Evolutionary conservation across 768 basidiomycete species (phyloP).

Genomic region (Neoboletus brunneissimus): DNA sequence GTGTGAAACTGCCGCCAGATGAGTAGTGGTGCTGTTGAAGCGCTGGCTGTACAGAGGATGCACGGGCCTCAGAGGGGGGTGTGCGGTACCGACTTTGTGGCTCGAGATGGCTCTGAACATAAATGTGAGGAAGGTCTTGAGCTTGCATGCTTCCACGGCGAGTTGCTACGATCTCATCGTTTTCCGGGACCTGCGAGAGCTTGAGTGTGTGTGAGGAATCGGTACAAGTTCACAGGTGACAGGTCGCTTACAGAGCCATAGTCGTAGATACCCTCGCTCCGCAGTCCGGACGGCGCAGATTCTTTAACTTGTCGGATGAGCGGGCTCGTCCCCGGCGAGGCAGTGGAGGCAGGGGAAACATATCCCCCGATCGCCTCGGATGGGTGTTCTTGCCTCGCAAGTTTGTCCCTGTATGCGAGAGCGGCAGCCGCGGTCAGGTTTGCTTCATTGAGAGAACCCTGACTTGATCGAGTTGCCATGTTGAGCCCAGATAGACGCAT

Average conservation of each 20-base stretch:
- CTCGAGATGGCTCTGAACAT: conserved; percentile 18
- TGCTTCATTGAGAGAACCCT: conserved; percentile 32
- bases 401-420: conserved; percentile 26
- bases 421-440: conserved; percentile 21
- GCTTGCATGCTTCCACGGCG: conserved; percentile 30
- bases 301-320: conserved; percentile 27
- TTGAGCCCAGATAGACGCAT: conserved; percentile 31
- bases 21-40: conserved; percentile 21
- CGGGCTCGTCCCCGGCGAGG: conserved; percentile 40
- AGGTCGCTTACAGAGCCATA: conserved; percentile 23
- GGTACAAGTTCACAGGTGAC: not conserved
- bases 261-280: conserved; percentile 27
- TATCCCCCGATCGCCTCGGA: conserved; percentile 32
- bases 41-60: conserved; percentile 15
- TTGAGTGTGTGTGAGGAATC: not conserved
- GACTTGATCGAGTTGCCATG: conserved; percentile 32
- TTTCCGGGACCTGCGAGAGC: conserved; percentile 25
- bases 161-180: conserved; percentile 17
- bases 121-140: conserved; percentile 24
- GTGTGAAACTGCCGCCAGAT: conserved; percentile 8
- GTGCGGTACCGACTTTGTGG: conserved; percentile 15
- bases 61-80: conserved; percentile 17
- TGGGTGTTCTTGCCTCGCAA: conserved; percentile 22
- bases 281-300: conserved; percentile 19
- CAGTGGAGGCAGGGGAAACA: conserved; percentile 44